Evolutionary conservation across 805 yeast species (phyloP), one percentile per base, ranked within the genome.

Genomic region (Yamadazyma philogaea): DNA sequence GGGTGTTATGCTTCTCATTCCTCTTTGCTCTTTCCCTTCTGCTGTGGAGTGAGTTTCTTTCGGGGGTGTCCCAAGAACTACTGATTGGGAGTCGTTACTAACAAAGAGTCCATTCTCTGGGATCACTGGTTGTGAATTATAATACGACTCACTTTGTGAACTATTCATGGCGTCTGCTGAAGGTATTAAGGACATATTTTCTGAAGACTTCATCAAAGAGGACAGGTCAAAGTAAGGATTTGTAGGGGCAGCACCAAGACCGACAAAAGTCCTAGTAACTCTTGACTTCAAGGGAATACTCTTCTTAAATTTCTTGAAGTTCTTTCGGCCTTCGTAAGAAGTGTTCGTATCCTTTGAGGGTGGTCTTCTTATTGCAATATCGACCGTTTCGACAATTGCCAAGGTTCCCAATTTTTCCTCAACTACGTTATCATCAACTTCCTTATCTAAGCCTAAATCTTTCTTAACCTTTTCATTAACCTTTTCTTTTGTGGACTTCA

Each of bases 301-400:
- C 44, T 65, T 66, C 22, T 44, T 50, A 46, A 66, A 66, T 8
- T 42, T 57, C 45, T 66, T 66, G 50, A 64, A 64, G 41, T 66
- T 64, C 40, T 56, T 58, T 15, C 61, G 45, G 8, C 51, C 57
- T 14, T 34, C 14, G 30, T 50, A 44, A 7, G 20, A 20, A 11
- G 10, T 24, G 8, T 36, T 27, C 1, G 33, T 21, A 16, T 20
- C 24, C 2, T 32, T 26, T 19, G 33, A 11, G 38, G 22, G 6
- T 2, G 44, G 34, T 14, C 35, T 33, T 31, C 66, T 37, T 8
- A 51, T 21, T 10, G 39, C 37, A 2, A 66, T 45, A 17, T 56
- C 58, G 6, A 58, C 59, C 6, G 53, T 49, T 43, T 66, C 70
- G 4, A 66, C 68, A 12, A 63, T 56, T 0, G 62, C 63, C 20